Conservation (phyloP, 257 asterid species). For the Voacanga thouarsii region DNA sequence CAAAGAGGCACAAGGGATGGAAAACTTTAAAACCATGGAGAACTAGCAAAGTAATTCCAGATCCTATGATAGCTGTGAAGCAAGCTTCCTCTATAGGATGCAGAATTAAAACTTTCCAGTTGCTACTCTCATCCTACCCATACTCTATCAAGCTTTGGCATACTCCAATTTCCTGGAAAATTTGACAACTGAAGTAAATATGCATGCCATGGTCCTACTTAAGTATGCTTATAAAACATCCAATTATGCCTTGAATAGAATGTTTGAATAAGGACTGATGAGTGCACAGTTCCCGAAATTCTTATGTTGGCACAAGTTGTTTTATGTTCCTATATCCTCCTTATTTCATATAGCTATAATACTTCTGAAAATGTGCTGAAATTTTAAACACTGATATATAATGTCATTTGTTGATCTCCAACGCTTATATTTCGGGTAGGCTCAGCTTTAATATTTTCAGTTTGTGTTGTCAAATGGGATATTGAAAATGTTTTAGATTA, state of each 20-base stretch:
- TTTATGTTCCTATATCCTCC: background rate
- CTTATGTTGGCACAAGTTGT: background rate
- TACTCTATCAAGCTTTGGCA: too few relatives aligned
- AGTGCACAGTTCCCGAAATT: background rate
- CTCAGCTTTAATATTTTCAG: background rate
- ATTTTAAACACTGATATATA: background rate
- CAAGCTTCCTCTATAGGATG: background rate
- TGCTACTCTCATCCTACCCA: background rate
- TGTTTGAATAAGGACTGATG: background rate
- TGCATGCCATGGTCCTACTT: background rate
- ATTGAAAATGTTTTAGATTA: background rate
- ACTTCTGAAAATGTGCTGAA: background rate
- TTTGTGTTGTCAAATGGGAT: background rate
- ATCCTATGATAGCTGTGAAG: background rate
- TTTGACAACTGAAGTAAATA: background rate
- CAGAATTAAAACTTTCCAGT: background rate
- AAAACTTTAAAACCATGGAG: too few relatives aligned
- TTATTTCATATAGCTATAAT: background rate
- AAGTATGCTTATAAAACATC: background rate
- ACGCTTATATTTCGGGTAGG: background rate
- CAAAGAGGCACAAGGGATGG: too few relatives aligned
- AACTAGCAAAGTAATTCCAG: background rate
- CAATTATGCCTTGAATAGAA: background rate
- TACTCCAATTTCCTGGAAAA: too few relatives aligned
- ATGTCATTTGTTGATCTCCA: background rate